Evolutionary conservation across 1,284 basidiomycete genomes (phyloP).

Genomic region (Trametes polyzona): DNA sequence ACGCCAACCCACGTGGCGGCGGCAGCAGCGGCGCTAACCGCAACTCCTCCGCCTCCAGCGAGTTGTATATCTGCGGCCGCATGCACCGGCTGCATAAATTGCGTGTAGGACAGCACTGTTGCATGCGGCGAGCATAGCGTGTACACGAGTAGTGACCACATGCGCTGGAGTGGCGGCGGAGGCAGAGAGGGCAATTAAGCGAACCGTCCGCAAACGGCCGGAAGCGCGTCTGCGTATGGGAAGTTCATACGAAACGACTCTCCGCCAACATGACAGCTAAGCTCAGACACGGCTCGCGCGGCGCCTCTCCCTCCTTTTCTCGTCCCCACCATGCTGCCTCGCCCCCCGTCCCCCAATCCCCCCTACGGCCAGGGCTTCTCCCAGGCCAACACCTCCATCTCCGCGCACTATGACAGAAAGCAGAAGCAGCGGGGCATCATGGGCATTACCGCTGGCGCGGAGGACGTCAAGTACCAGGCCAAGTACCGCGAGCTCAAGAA

Average conservation of each 20-base stretch:
- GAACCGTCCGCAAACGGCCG: constrained; percentile 20
- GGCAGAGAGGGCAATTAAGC: not conserved
- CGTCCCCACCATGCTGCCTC: constrained; percentile 40
- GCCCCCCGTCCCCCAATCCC: constrained; percentile 38
- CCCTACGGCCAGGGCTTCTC: constrained; percentile 21
- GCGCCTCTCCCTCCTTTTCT: constrained; percentile 22
- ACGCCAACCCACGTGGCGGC: constrained; percentile 26
- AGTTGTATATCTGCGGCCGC: not conserved
- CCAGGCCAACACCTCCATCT: constrained; percentile 25
- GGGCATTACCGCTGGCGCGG: constrained; percentile 77
- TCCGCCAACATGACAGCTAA: constrained; percentile 35
- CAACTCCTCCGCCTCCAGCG: not conserved
- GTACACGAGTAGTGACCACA: not conserved
- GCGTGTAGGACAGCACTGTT: not conserved
- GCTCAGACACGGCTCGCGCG: constrained; percentile 21
- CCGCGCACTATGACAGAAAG: constrained; percentile 38
- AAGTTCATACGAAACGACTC: constrained; percentile 33
- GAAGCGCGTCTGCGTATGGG: constrained; percentile 26
- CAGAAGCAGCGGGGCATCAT: constrained; percentile 55
- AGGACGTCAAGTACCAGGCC: constrained; percentile 86
- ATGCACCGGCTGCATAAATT: not conserved
- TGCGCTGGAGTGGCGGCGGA: not conserved
- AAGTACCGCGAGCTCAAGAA: constrained; percentile 91
- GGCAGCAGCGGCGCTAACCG: not conserved
- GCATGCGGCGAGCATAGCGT: not conserved